Base-by-base conservation (phyloP, 1,284 basidiomycete species). In the Cryptococcus sp. region DNA sequence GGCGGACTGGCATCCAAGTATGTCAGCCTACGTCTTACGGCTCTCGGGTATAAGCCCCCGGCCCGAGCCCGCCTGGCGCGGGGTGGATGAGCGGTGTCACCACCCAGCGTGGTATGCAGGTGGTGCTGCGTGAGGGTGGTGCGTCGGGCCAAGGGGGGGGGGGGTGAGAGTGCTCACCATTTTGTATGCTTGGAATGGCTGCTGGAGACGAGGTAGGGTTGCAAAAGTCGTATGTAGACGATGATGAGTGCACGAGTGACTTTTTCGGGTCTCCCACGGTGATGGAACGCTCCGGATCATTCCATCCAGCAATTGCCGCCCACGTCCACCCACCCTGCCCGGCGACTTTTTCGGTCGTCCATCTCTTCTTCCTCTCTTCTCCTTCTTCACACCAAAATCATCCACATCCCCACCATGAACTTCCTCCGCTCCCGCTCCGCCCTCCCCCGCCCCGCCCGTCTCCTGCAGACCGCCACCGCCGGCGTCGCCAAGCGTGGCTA, bases 401-500 rank as follows among this genome's bases (percentile, higher is more conserved):
- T 49, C 39, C 43, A 24, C 39, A 51, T 46, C 33, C 18, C 24
- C 42, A 72, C 60, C 60, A 65, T 70, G 63, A 66, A 69, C 67
- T 36, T 68, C 52, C 63, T 65, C 48, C 62, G 66, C 59, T 72
- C 72, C 45, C 69, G 73, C 55, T 63, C 71, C 24, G 73, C 73
- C 55, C 68, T 76, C 45, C 79, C 80, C 53, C 82, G 82, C 60
- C 72, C 72, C 66, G 81, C 81, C 55, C 68, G 68, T 53, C 67
- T 76, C 52, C 75, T 79, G 54, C 80, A 80, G 70, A 77, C 80
- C 46, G 70, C 80, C 44, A 51, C 62, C 28, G 28, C 60, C 18
- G 46, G 53, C 33, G 50, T 65, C 46, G 44, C 62, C 45, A 60
- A 60, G 45, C 78, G 85, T 46, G 79, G 81, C 49, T 87, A 89